Percentiles rank a stretch among this genome's conserved stretches.
Evolutionary conservation across 345 rosid genomes (phyloP).

Genomic region (Ailanthus altissimus): DNA sequence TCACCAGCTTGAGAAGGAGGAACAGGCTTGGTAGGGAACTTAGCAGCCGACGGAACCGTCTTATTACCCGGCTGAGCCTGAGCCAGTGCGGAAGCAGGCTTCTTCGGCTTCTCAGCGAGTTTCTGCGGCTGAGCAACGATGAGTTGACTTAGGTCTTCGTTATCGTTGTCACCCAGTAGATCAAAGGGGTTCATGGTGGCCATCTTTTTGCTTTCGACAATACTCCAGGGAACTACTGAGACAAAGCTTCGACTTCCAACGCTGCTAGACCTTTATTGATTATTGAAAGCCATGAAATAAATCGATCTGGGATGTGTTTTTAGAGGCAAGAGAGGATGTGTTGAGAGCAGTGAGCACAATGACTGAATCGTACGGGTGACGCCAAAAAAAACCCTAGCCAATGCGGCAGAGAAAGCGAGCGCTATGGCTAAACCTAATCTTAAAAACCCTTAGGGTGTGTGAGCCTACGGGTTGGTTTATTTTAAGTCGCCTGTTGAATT

Average conservation of each 20-base stretch:
- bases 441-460: slow-evolving; percentile 47
- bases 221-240: slow-evolving; percentile 1
- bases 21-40: slow-evolving; percentile 76
- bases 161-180: slow-evolving; percentile 77
- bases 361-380: neutral
- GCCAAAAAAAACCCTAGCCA: slow-evolving; percentile 45
- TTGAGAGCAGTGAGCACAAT: slow-evolving; percentile 13
- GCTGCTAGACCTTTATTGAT: slow-evolving; percentile 33
- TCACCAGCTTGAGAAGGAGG: slow-evolving; percentile 88
- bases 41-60: slow-evolving; percentile 39
- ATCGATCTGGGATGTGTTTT: slow-evolving; percentile 9
- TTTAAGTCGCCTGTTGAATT: neutral
- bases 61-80: slow-evolving; percentile 43
- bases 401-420: slow-evolving; percentile 47
- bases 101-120: slow-evolving; percentile 62
- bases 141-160: slow-evolving; percentile 76
- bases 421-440: slow-evolving; percentile 30
- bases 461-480: slow-evolving; percentile 23
- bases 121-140: slow-evolving; percentile 47
- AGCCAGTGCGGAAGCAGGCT: slow-evolving; percentile 37
- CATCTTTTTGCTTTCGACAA: slow-evolving; percentile 45
- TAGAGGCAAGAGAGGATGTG: neutral
- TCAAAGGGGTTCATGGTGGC: slow-evolving; percentile 88
- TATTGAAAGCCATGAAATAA: slow-evolving; percentile 37
- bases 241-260: slow-evolving; percentile 5